phyloP scores from a whole-genome alignment of 164 flowering plant genomes.

The Macadamia tetraphylla region DNA sequence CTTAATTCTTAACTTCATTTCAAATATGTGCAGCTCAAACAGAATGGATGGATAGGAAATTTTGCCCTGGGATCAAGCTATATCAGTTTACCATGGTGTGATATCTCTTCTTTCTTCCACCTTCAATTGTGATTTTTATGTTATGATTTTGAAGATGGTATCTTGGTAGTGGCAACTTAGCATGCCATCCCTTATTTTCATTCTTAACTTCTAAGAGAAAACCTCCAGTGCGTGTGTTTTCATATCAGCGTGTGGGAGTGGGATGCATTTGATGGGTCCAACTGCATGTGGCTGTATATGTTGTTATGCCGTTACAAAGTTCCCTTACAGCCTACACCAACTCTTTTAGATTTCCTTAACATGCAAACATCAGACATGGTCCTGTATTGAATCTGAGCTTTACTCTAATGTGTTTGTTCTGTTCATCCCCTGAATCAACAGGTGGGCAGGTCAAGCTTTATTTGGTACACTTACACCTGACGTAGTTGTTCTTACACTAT shows the following conservation, averaged over 20 bases:
- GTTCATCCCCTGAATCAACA: conserved; percentile 19
- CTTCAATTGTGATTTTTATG: not conserved
- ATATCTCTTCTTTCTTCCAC: conserved; percentile 7
- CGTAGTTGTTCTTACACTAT: conserved; percentile 58
- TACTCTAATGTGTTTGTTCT: not conserved
- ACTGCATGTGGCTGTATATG: not conserved
- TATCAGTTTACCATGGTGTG: conserved; percentile 91
- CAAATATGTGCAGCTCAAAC: conserved; percentile 69
- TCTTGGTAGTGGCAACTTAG: not conserved
- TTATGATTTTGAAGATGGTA: not conserved
- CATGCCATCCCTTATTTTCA: not conserved
- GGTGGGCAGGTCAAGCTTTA: conserved; percentile 91
- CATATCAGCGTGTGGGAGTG: not conserved
- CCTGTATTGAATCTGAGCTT: not conserved
- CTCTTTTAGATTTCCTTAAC: not conserved
- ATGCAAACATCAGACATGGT: not conserved
- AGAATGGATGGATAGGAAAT: conserved; percentile 97
- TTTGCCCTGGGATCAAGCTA: conserved; percentile 95
- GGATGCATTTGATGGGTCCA: not conserved
- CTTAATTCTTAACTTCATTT: not conserved
- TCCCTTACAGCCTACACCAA: not conserved
- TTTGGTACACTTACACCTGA: conserved; percentile 79
- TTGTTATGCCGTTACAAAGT: not conserved
- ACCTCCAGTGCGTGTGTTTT: not conserved
- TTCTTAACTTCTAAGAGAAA: not conserved